Base-by-base conservation (phyloP, 306 rosid species). In the Bauhinia variegata region DNA sequence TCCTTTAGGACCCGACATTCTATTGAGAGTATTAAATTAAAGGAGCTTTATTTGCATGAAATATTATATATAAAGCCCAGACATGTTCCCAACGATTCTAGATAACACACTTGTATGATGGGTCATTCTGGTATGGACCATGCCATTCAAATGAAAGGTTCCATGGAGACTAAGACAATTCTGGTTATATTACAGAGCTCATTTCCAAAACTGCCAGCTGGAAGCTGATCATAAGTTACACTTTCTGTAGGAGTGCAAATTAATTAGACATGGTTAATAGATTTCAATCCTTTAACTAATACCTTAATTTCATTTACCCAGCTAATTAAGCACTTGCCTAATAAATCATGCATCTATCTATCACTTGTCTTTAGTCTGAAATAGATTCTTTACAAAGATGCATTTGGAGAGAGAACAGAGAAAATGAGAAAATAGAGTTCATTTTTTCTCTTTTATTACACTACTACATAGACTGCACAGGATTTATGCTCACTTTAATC, bases 1-100 rank as follows among this genome's bases (percentile, higher is more conserved):
- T 81, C 65, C 60, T 72, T 75, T 77, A 48, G 67, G 79, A 31
- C 85, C 87, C 84, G 65, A 81, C 87, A 75, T 88, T 79, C 80
- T 77, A 71, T 54, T 70, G 58, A 10, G 17, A 65, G 60, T 50
- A 73, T 73, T 78, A 42, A 65, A 76, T 57, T 65, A 80, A 69
- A 31, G 49, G 67, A 33, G 17, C 70, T 60, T 63, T 59, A 14
- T 76, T 67, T 75, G 65, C 78, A 79, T 70, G 67, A 74, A 73
- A 34, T 80, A 57, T 52, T 46, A 41, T 64, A 72, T 41, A 57
- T 56, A 72, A 23, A 2, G 10, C 65, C 60, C 58, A 70, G 62
- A 67, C 65, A 63, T 80, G 72, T 75, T 63, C 54, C 72, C 77
- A 60, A 63, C 6, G 12, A 74, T 72, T 77, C 56, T 69, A 64